Evolutionary conservation across 352 stramenopile species (phyloP), one percentile per base, ranked within the genome.

Genomic region (Phytophthora megakarya): DNA sequence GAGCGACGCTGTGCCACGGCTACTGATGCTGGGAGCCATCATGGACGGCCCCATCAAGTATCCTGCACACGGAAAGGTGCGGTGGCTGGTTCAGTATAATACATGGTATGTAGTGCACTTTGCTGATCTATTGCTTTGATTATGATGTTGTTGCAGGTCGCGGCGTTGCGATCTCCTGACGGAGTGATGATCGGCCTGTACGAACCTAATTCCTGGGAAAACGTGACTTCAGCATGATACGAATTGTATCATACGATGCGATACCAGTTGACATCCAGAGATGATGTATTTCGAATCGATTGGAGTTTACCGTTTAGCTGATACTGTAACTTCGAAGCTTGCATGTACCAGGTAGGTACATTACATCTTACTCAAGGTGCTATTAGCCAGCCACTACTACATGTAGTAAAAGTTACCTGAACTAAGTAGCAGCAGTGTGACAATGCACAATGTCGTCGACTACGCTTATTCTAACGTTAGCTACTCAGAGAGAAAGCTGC

Each of bases 1-100:
- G 57, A 89, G 92, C 64, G 84, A 94, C 25, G 89, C 87, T 11
- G 80, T 97, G 57, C 87, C 88, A 50, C 74, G 88, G 56, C 70
- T 96, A 49, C 72, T 97, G 22, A 90, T 88, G 74, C 71, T 97
- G 28, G 90, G 90, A 10, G 89, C 84, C 16, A 91, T 89, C 52
- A 94, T 97, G 78, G 90, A 97, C 55, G 90, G 90, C 8, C 90
- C 90, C 21, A 97, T 97, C 73, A 97, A 97, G 72, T 97, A 97
- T 75, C 90, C 90, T 7, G 86, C 87, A 19, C 88, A 97, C 45
- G 90, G 90, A 49, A 96, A 95, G 70, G 81, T 92, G 50, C 39
- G 64, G 43, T 3, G 19, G 28, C 25, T 44, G 12, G 19, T 11
- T 42, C n/a, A n/a, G n/a, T n/a, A n/a, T n/a, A n/a, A n/a, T n/a